Conservation (phyloP, 352 stramenopile genomes). For the Pythium apleroticum region DNA sequence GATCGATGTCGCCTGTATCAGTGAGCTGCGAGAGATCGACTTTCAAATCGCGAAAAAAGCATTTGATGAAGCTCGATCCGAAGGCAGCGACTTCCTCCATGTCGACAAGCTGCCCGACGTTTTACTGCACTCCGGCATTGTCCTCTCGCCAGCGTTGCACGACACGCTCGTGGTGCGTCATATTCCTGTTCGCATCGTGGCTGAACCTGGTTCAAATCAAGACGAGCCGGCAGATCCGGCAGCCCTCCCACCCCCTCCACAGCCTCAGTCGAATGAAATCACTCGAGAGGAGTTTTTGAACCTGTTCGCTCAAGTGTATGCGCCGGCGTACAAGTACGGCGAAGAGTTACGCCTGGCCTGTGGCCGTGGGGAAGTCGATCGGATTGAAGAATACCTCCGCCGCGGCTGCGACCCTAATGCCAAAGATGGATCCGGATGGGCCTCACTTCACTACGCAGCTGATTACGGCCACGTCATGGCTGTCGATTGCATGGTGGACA, state of each 20-base stretch:
- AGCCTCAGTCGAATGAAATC: conserved; percentile 17
- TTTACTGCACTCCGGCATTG: conserved; percentile 28
- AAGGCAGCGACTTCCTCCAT: conserved; percentile 9
- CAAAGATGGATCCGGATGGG: conserved; percentile 65
- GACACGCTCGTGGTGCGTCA: conserved; percentile 38
- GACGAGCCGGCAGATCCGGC: not conserved
- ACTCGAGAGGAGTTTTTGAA: conserved; percentile 44
- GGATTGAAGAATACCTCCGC: conserved; percentile 44
- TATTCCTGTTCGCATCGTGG: conserved; percentile 13
- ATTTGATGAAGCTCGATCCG: conserved; percentile 22
- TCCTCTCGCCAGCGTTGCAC: conserved; percentile 33
- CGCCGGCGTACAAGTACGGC: conserved; percentile 70
- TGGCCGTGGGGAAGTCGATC: conserved; percentile 49
- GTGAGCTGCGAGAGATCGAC: conserved; percentile 57
- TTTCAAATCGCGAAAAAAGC: conserved; percentile 41
- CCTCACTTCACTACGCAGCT: conserved; percentile 58
- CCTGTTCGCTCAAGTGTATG: conserved; percentile 59
- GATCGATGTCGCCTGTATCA: conserved; percentile 65
- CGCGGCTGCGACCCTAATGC: conserved; percentile 65
- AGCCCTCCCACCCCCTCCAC: conserved; percentile 1
- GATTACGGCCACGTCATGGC: conserved; percentile 55
- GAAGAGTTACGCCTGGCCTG: conserved; percentile 60
- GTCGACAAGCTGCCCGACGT: conserved; percentile 40
- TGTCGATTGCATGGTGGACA: conserved; percentile 41
- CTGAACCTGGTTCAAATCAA: not conserved